Evolutionary conservation across 306 rosid genomes (phyloP).

Genomic region (Citrullus mucosospermus): DNA sequence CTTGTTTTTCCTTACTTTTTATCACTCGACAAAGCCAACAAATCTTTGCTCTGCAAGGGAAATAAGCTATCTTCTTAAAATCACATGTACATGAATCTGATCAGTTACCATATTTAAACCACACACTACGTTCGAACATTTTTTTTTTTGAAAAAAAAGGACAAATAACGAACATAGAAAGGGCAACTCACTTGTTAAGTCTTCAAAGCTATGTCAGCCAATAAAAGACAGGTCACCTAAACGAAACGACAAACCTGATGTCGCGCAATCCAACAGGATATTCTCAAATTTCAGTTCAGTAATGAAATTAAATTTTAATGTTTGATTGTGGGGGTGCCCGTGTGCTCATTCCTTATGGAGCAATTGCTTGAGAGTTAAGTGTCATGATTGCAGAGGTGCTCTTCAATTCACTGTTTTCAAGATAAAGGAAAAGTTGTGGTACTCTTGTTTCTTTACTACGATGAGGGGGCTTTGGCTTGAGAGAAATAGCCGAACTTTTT

Average conservation of each 20-base stretch:
- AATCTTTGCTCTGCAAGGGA: background rate
- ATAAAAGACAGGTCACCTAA: background rate
- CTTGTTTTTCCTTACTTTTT: background rate
- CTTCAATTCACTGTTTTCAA: background rate
- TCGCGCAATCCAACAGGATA: background rate
- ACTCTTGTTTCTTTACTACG: no score
- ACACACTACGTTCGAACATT: background rate
- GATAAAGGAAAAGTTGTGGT: background rate
- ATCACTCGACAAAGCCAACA: background rate
- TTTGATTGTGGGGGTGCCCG: background rate
- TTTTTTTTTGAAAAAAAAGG: no score
- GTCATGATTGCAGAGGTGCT: background rate
- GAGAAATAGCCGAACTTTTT: background rate
- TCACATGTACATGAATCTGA: background rate
- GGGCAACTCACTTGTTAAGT: background rate
- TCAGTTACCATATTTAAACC: background rate
- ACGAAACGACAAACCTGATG: background rate
- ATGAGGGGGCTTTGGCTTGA: background rate
- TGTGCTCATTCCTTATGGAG: background rate
- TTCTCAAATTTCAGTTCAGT: background rate
- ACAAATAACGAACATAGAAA: background rate
- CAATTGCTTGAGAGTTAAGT: background rate
- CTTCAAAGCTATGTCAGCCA: background rate
- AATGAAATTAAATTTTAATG: background rate
- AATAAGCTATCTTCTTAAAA: background rate